phyloP scores from a whole-genome alignment of 148 eudicot species.

The Vaccinium vitisidaea region DNA sequence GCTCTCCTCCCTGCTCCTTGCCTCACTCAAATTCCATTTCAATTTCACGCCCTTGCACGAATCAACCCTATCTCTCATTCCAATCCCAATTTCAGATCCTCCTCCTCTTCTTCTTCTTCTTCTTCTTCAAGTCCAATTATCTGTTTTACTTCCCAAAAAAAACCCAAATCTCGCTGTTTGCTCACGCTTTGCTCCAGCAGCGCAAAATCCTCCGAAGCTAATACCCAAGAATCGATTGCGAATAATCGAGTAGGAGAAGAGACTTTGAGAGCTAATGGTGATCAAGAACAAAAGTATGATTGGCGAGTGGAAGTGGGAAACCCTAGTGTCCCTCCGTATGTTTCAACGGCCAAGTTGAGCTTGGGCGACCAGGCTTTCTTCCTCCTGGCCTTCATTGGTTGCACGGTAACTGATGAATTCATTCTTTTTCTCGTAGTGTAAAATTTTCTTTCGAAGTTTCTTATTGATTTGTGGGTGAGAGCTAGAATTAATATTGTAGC shows the following conservation, averaged over 20 bases:
- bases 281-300: constrained; percentile 9
- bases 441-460: neutral
- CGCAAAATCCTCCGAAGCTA: constrained; percentile 4
- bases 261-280: constrained; percentile 8
- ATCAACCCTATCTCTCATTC: constrained; percentile 5
- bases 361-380: constrained; percentile 63
- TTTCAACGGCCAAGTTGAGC: constrained; percentile 44
- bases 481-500: neutral
- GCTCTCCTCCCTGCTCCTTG: neutral
- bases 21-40: neutral
- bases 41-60: neutral
- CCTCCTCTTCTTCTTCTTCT: constrained; percentile 5
- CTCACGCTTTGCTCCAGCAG: constrained; percentile 15
- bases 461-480: neutral
- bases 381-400: constrained; percentile 65
- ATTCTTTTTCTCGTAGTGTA: neutral
- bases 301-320: constrained; percentile 37
- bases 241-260: neutral
- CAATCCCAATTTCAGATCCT: constrained; percentile 14
- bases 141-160: neutral
- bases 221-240: neutral
- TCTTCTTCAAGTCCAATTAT: neutral
- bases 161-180: constrained; percentile 8
- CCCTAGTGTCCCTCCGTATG: constrained; percentile 37
- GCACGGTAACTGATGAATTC: constrained; percentile 40